Conservation (phyloP, 129 eudicot genomes). For the Rutidosis leptorrhynchoides region DNA sequence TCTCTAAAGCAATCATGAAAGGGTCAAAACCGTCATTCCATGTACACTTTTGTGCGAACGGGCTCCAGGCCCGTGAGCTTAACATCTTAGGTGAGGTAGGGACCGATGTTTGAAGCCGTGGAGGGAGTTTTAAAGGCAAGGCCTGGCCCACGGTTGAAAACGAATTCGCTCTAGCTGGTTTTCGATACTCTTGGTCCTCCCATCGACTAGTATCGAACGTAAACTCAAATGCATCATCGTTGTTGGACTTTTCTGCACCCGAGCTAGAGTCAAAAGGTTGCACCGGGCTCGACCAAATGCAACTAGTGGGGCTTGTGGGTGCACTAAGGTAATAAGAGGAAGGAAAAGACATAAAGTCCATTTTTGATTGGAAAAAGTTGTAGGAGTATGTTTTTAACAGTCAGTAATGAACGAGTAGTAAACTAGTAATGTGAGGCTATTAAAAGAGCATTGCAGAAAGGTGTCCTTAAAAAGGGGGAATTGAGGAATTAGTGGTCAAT, state of each 20-base stretch:
- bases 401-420: neutral
- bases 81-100: conserved; percentile 55
- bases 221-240: conserved; percentile 50
- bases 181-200: conserved; percentile 11
- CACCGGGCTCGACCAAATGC: conserved; percentile 46
- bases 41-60: conserved; percentile 40
- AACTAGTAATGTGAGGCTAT: conserved; percentile 6
- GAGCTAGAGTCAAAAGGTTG: conserved; percentile 6
- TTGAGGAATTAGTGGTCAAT: conserved; percentile 34
- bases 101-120: conserved; percentile 54
- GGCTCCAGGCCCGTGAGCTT: conserved; percentile 36
- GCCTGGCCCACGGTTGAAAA: conserved; percentile 54
- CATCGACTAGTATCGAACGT: conserved; percentile 37
- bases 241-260: neutral
- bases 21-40: conserved; percentile 86
- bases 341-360: conserved; percentile 40
- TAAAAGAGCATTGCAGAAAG: conserved; percentile 1
- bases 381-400: neutral
- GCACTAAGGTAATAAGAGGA: conserved; percentile 49
- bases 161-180: conserved; percentile 44
- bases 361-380: conserved; percentile 18
- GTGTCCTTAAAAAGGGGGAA: conserved; percentile 23
- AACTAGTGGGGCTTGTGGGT: conserved; percentile 45
- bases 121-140: conserved; percentile 83
- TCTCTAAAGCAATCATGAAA: conserved; percentile 63